Evolutionary conservation across 306 rosid genomes (phyloP).

Genomic region (Potentilla sterilis): DNA sequence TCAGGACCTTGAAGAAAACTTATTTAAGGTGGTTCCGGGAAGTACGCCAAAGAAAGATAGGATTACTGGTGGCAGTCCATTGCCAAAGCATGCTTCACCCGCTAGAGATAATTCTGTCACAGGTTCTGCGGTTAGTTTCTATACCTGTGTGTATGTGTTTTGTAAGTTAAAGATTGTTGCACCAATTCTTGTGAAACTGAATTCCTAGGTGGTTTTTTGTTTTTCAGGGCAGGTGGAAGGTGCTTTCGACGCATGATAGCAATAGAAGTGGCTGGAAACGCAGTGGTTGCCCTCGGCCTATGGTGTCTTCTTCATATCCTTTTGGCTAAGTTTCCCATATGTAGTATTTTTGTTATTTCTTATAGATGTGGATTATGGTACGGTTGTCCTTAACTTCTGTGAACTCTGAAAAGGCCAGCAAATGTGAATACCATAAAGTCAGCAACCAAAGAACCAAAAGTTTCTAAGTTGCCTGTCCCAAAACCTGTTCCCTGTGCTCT

Average conservation of each 20-base stretch:
- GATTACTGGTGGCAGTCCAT: constrained; percentile 30
- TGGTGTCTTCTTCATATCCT: constrained; percentile 85
- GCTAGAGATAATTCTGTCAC: constrained; percentile 34
- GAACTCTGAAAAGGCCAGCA: constrained; percentile 56
- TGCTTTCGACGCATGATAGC: constrained; percentile 45
- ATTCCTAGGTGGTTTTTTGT: not conserved
- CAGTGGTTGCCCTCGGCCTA: constrained; percentile 59
- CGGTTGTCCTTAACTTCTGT: constrained; percentile 54
- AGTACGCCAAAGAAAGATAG: constrained; percentile 23
- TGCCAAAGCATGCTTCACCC: constrained; percentile 40
- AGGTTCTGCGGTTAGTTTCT: constrained; percentile 46
- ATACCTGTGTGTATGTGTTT: not conserved
- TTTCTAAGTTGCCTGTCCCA: constrained; percentile 43
- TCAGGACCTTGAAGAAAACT: constrained; percentile 45
- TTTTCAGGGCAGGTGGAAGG: constrained; percentile 64
- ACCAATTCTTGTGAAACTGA: not conserved
- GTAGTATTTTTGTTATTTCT: constrained; percentile 1
- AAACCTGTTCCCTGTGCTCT: constrained; percentile 37
- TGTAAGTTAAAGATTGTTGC: constrained; percentile 9
- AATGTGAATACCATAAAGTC: constrained; percentile 35
- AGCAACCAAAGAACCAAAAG: constrained; percentile 43
- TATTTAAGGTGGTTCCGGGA: constrained; percentile 40
- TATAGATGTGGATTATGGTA: constrained; percentile 15
- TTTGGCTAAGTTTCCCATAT: not conserved
- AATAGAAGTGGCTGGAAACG: constrained; percentile 61